Evolutionary conservation across 805 yeast species (phyloP).

Genomic region (Candida nanaspora): DNA sequence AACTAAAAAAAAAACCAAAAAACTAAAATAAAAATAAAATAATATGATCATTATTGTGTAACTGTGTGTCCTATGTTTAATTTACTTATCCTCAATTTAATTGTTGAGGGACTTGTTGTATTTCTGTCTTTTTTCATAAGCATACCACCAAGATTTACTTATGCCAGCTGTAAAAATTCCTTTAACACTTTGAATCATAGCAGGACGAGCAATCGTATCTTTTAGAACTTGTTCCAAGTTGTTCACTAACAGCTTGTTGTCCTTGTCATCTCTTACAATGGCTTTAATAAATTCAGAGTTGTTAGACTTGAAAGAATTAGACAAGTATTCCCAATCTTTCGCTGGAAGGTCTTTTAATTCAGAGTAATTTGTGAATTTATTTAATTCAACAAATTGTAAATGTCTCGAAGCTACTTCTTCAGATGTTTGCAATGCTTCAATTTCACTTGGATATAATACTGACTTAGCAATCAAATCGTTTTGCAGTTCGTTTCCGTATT

Average conservation of each 20-base stretch:
- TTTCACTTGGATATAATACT: constrained; percentile 5
- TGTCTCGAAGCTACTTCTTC: background rate
- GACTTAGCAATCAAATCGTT: constrained; percentile 24
- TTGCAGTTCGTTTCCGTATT: constrained; percentile 16
- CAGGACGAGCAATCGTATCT: constrained; percentile 59
- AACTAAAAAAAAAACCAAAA: too few species aligned
- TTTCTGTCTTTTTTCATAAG: constrained; percentile 58
- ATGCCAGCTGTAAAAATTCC: constrained; percentile 88
- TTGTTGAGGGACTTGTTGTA: constrained; percentile 8
- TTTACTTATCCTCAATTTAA: too few species aligned
- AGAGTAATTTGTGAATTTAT: constrained; percentile 1
- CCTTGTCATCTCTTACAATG: constrained; percentile 36
- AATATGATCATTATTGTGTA: too few species aligned
- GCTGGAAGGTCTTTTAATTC: constrained; percentile 19
- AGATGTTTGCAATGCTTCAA: background rate
- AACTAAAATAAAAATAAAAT: too few species aligned
- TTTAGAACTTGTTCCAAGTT: constrained; percentile 35
- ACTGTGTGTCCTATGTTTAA: too few species aligned
- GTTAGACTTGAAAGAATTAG: constrained; percentile 15
- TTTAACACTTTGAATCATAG: constrained; percentile 68
- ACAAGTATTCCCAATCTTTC: constrained; percentile 27
- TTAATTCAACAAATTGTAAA: background rate
- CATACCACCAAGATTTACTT: constrained; percentile 61
- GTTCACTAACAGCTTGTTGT: constrained; percentile 18
- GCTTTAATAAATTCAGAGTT: constrained; percentile 29